Base-by-base conservation (phyloP, 2,329 filamentous ascomycete genomes). In the Penicillium olsonii region DNA sequence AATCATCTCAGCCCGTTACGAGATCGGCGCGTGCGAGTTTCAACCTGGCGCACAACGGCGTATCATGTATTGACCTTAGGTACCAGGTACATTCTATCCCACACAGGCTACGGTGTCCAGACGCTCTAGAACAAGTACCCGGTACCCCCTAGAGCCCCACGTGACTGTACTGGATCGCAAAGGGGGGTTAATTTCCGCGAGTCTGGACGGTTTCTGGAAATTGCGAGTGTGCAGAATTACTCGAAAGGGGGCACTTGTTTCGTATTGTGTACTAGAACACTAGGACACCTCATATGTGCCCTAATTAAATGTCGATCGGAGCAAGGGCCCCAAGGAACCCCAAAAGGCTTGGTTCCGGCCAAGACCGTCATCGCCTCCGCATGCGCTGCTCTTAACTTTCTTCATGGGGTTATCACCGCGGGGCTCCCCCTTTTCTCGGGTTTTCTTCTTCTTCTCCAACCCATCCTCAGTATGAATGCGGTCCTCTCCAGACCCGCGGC, bases 401-500 rank as follows among this genome's bases (percentile, higher is more conserved):
- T 48, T 22, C 24, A 48, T 48, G 40, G 39, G 37, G 39, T n/a
- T 11, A 31, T 29, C 35, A 40, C 20, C 40, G 20, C 37, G 18
- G 37, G 26, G 22, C 44, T 41, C 47, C 38, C 35, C 24, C 41
- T 44, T 48, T 47, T 52, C 38, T 43, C 19, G 26, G 29, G 26
- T 29, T 19, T 26, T 20, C 20, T 53, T 27, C 33, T 27, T 48
- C 20, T n/a, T 17, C 34, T 48, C 14, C 33, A 24, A 15, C 37
- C 34, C 42, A 48, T 24, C 4, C 22, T 24, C 22, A 8, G 35
- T 19, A 68, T 68, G 66, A 58, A 50, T 57, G 57, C 57, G 42
- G 51, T 55, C 20, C 50, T 61, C n/a, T 48, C 57, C 26, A 52
- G 40, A 44, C 59, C 61, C 39, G 63, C 65, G 53, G 62, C 57